Percentiles rank a stretch among this genome's conserved stretches.
phyloP scores from a whole-genome alignment of 345 rosid genomes.

The Durio zibethinus region DNA sequence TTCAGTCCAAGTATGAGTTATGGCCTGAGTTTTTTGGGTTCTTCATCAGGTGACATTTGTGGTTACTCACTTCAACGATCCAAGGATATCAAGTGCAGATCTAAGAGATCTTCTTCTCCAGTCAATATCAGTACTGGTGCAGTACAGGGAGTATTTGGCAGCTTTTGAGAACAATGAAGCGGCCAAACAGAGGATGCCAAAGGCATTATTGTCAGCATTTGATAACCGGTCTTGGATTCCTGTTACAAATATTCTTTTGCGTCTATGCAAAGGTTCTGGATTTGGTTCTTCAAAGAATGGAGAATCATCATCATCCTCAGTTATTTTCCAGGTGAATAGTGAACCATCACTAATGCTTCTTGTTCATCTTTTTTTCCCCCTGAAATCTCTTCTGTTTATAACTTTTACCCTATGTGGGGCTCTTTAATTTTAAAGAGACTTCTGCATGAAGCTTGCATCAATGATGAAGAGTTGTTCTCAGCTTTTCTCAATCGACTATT shows the following conservation, averaged over 20 bases:
- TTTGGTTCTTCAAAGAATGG: constrained; percentile 79
- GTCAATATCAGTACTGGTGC: constrained; percentile 87
- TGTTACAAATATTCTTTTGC: constrained; percentile 83
- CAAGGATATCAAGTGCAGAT: constrained; percentile 84
- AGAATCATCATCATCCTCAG: constrained; percentile 77
- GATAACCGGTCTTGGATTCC: constrained; percentile 97
- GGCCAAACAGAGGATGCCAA: constrained; percentile 73
- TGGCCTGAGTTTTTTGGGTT: constrained; percentile 16
- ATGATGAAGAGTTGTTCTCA: constrained; percentile 66
- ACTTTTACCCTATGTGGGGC: constrained; percentile 15
- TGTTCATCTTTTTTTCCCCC: neutral
- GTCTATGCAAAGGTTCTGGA: constrained; percentile 80
- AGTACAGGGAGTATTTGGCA: constrained; percentile 77
- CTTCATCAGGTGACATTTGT: constrained; percentile 76
- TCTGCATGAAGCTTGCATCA: constrained; percentile 73
- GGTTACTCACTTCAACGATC: constrained; percentile 84
- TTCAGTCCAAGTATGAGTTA: neutral
- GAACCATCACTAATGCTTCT: neutral
- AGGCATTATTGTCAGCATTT: constrained; percentile 75
- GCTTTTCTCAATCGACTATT: constrained; percentile 88
- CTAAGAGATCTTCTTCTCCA: constrained; percentile 93
- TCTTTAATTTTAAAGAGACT: constrained; percentile 45
- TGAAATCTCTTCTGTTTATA: constrained; percentile 7
- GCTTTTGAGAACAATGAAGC: constrained; percentile 86
- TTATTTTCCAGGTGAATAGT: constrained; percentile 71